Percentiles rank a stretch among this genome's conserved stretches.
Evolutionary conservation across 2,329 filamentous ascomycete genomes (phyloP).

Genomic region (Exophiala lecanii-corni): DNA sequence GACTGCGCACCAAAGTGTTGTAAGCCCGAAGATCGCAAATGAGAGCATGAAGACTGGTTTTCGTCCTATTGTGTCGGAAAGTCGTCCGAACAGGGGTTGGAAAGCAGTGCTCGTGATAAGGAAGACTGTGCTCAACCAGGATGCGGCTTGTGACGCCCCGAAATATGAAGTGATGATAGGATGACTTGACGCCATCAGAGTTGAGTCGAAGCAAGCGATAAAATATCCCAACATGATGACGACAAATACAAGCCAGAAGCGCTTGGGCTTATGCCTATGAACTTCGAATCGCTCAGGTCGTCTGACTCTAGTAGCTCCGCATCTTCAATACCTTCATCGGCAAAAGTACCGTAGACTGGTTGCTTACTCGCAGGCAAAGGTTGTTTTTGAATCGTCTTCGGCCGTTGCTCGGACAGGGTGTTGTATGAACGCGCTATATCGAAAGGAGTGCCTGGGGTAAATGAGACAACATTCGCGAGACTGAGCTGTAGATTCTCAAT

Average conservation of each 20-base stretch:
- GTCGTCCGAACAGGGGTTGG: constrained; percentile 68
- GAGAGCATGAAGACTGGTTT: constrained; percentile 56
- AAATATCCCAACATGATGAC: constrained; percentile 56
- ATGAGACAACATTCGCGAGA: constrained; percentile 14
- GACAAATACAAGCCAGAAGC: constrained; percentile 61
- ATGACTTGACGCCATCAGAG: constrained; percentile 75
- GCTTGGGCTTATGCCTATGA: constrained; percentile 26
- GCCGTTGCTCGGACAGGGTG: background rate
- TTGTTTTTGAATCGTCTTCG: constrained; percentile 4
- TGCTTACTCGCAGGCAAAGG: background rate
- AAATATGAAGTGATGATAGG: constrained; percentile 79
- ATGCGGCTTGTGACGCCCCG: constrained; percentile 68
- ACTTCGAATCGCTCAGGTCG: constrained; percentile 7
- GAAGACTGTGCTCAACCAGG: constrained; percentile 77
- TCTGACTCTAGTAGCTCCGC: background rate
- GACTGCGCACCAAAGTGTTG: constrained; percentile 59
- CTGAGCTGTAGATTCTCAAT: constrained; percentile 12
- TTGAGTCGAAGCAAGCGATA: constrained; percentile 63
- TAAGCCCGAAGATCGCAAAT: constrained; percentile 61
- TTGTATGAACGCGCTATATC: constrained; percentile 5
- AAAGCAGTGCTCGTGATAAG: constrained; percentile 73
- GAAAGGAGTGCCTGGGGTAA: constrained; percentile 10
- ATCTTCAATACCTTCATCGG: constrained; percentile 1
- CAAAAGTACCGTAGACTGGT: constrained; percentile 9
- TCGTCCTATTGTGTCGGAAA: constrained; percentile 64